Percentiles rank a stretch among this genome's conserved stretches.
These are phyloP conservation scores for Dictyostelium capitatum DNA, from an alignment of 78 protist genomes.

Conservation along the genomic window DNA sequence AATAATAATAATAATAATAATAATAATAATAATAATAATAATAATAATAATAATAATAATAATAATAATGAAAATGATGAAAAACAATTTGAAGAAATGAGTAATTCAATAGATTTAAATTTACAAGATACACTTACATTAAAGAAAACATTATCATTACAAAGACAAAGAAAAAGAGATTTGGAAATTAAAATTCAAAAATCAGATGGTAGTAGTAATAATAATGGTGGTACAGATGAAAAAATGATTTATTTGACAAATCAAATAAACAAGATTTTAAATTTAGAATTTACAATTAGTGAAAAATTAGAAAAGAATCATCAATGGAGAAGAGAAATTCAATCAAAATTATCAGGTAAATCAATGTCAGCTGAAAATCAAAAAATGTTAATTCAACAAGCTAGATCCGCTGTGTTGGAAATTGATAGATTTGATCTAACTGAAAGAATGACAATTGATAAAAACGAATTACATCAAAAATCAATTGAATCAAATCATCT, in stretches of 20 bases:
- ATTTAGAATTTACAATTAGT: background rate
- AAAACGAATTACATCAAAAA: background rate
- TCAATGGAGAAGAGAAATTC: conserved; percentile 71
- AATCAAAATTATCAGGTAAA: conserved; percentile 13
- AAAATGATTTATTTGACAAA: background rate
- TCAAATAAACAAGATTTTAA: background rate
- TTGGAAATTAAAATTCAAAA: background rate
- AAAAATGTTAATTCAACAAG: conserved; percentile 64
- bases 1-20: background rate
- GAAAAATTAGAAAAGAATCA: conserved; percentile 27
- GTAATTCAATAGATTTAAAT: conserved; percentile 17
- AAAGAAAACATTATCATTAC: conserved; percentile 17
- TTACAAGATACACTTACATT: conserved; percentile 39
- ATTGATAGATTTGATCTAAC: conserved; percentile 54
- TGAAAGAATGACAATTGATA: conserved; percentile 20
- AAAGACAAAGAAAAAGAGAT: conserved; percentile 23
- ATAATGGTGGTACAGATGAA: background rate
- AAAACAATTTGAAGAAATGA: conserved; percentile 13
- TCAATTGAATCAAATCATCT: background rate
- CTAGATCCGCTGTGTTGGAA: conserved; percentile 66
- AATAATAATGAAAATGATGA: background rate
- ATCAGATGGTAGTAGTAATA: background rate
- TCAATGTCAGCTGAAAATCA: conserved; percentile 14
- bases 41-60: background rate
- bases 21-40: background rate